Evolutionary conservation across 192 early-diverging fungal species (phyloP).

Genomic region (Piromyces sp.): DNA sequence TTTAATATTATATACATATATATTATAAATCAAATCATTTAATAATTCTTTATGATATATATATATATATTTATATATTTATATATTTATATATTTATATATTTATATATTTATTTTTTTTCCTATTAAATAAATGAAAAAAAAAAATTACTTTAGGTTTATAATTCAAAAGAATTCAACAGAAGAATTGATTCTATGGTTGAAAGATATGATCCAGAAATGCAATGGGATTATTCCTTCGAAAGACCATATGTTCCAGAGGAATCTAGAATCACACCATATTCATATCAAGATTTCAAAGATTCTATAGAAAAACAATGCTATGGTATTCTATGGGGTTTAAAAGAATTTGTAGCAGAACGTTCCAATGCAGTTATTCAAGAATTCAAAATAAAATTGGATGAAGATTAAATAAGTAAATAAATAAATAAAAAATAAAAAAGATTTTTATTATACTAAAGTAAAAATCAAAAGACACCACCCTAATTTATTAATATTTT

Average conservation of each 20-base stretch:
- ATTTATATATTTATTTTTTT: background rate
- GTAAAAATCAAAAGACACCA: too few relatives aligned
- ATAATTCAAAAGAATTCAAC: background rate
- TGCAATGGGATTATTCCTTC: background rate
- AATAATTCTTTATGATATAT: too few relatives aligned
- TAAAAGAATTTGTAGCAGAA: background rate
- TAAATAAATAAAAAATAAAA: too few relatives aligned
- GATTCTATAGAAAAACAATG: background rate
- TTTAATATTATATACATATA: too few relatives aligned
- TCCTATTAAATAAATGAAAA: too few relatives aligned
- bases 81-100: too few relatives aligned
- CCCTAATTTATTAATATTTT: too few relatives aligned
- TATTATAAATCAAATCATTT: too few relatives aligned
- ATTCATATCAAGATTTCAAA: background rate
- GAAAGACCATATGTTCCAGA: background rate
- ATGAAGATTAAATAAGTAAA: background rate
- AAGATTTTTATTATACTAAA: too few relatives aligned
- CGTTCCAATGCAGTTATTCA: background rate
- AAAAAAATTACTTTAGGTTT: too few relatives aligned
- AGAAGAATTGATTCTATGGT: background rate
- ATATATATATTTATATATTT: too few relatives aligned
- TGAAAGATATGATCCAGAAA: background rate
- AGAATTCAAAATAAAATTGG: background rate
- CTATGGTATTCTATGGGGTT: background rate
- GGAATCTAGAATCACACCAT: background rate